Percentiles rank a stretch among this genome's conserved stretches.
These are phyloP conservation scores for Xerocomus brunneocitrinus DNA, from an alignment of 768 basidiomycete species.

Conservation along the genomic window DNA sequence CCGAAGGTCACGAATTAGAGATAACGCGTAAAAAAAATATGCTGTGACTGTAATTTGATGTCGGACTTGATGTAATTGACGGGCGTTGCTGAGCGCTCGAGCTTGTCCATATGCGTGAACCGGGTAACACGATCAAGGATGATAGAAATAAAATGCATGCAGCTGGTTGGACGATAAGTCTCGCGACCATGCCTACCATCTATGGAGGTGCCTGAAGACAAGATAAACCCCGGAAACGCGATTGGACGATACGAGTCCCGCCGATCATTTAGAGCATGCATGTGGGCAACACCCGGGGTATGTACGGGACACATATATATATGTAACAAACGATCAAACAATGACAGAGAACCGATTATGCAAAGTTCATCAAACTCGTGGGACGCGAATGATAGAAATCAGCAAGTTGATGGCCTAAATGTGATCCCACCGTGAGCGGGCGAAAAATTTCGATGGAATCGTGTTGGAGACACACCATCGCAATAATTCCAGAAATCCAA, in stretches of 20 bases:
- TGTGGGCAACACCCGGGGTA: too few species aligned
- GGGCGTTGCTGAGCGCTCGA: too few species aligned
- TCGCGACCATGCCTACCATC: not conserved
- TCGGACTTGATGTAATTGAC: not conserved
- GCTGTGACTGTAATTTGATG: not conserved
- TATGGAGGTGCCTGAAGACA: not conserved
- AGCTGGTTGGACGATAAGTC: not conserved
- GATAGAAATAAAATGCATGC: not conserved
- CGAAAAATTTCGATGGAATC: not conserved
- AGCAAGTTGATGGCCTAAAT: constrained; percentile 5
- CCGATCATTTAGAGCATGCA: not conserved
- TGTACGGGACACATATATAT: not conserved
- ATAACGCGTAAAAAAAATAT: not conserved
- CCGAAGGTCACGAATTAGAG: not conserved
- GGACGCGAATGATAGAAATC: constrained; percentile 10
- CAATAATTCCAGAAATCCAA: constrained; percentile 44
- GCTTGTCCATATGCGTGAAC: too few species aligned
- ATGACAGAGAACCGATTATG: not conserved
- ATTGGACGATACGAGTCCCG: not conserved
- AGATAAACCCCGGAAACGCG: not conserved
- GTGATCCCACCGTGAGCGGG: not conserved
- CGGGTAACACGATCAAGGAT: too few species aligned
- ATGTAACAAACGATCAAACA: not conserved
- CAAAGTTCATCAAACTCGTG: not conserved
- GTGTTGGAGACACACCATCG: constrained; percentile 22